Conservation (phyloP, 768 basidiomycete species). For the Wakefieldia striispora region DNA sequence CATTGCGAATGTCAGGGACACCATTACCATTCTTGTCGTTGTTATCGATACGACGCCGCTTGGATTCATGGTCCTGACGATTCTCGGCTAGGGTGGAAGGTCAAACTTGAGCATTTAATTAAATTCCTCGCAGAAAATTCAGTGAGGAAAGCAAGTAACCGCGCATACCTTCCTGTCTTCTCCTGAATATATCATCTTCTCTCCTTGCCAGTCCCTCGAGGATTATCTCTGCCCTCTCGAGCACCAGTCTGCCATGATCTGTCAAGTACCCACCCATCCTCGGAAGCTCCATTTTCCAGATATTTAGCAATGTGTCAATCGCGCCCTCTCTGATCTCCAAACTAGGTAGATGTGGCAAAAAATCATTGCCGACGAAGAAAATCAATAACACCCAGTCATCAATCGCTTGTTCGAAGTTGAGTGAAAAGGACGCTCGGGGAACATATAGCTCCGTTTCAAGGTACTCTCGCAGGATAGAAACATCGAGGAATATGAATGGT, state of each 20-base stretch:
- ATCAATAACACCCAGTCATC: constrained; percentile 99
- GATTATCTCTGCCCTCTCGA: constrained; percentile 87
- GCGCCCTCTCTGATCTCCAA: constrained; percentile 99
- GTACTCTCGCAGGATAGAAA: constrained; percentile 93
- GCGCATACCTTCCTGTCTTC: constrained; percentile 84
- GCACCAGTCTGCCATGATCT: constrained; percentile 85
- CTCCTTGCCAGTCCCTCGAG: constrained; percentile 90
- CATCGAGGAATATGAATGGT: constrained; percentile 99
- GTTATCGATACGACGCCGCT: constrained; percentile 72
- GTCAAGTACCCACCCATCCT: constrained; percentile 98
- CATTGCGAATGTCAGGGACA: constrained; percentile 32
- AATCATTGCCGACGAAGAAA: constrained; percentile 99
- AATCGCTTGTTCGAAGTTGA: constrained; percentile 93
- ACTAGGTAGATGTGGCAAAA: constrained; percentile 92
- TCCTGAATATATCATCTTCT: constrained; percentile 95
- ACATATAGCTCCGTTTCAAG: constrained; percentile 94
- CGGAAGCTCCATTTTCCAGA: constrained; percentile 92
- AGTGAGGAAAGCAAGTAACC: constrained; percentile 11
- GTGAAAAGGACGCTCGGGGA: constrained; percentile 72
- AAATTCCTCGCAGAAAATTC: constrained; percentile 2
- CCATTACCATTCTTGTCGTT: constrained; percentile 42
- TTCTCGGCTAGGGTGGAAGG: constrained; percentile 67
- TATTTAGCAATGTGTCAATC: constrained; percentile 93
- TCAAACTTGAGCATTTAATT: constrained; percentile 13
- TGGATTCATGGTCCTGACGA: constrained; percentile 88